Conservation (phyloP, 2,329 filamentous ascomycete genomes). For the Dendryphion nanum region DNA sequence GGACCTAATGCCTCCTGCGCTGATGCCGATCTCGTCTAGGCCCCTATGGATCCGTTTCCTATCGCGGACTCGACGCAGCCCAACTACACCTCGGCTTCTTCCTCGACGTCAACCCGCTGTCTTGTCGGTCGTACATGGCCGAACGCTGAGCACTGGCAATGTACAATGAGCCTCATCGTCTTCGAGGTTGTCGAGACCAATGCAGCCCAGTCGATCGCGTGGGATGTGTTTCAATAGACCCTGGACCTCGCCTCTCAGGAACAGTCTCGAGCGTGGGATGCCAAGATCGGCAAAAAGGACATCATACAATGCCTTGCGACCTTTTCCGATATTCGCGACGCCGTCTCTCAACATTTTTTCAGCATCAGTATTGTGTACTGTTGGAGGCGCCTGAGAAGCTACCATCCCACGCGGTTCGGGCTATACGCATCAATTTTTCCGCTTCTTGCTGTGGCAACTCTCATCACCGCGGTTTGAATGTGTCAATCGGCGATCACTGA, state of each 20-base stretch:
- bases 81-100: not conserved
- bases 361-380: too few species aligned
- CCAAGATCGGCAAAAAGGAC: too few species aligned
- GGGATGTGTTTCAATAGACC: conserved; percentile 14
- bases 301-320: too few species aligned
- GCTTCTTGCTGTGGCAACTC: too few species aligned
- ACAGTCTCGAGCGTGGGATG: conserved; percentile 21
- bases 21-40: not conserved
- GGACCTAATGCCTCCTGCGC: too few species aligned
- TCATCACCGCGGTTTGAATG: too few species aligned
- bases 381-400: too few species aligned
- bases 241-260: conserved; percentile 15
- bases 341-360: too few species aligned
- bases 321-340: too few species aligned
- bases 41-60: not conserved
- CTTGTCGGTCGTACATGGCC: conserved; percentile 4
- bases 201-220: conserved; percentile 16
- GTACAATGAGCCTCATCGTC: conserved; percentile 9
- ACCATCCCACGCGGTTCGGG: too few species aligned
- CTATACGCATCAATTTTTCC: too few species aligned
- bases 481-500: too few species aligned
- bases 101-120: not conserved
- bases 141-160: conserved; percentile 9
- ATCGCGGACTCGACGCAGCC: not conserved
- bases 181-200: conserved; percentile 12